Base-by-base conservation (phyloP, 2,329 filamentous ascomycete genomes). In the Venturiaceae sp. region DNA sequence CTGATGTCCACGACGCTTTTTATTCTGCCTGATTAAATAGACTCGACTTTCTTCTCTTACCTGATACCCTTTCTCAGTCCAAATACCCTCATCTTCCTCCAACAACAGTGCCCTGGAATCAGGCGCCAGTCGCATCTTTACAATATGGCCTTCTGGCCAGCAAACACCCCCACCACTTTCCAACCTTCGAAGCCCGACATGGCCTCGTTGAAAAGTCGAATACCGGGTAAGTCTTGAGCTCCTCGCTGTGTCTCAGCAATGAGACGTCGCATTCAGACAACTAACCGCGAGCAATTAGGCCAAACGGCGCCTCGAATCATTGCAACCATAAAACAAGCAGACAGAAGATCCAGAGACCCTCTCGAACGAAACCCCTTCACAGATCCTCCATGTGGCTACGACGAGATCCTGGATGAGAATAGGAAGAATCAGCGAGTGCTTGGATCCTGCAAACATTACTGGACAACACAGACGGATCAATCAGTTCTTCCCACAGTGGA, bases 251-350 rank as follows among this genome's bases (percentile, higher is more conserved):
- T 16, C 26, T 5, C 8, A 2, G 13, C n/a, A n/a, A n/a, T n/a
- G n/a, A n/a, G n/a, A n/a, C n/a, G n/a, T n/a, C n/a, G n/a, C n/a
- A 16, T 7, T 4, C 26, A 11, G 13, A 50, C 9, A 30, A 26
- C 44, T 50, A 30, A 50, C 19, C 30, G 2, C 14, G 8, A 16
- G 11, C 30, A n/a, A 6, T 16, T 65, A 71, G 74, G 75, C 63
- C 79, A 79, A 68, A 77, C 75, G 62, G 75, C 78, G 59, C 78
- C 75, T 57, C 75, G 72, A 63, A 73, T 80, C 60, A 71, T 76
- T 60, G 73, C 58, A 69, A 74, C 59, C 69, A 73, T 59, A 19
- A 59, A 59, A 41, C 19, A 23, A 6, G 36, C 50, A 37, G 66
- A 68, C 19, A 67, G 71, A 16, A 66, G 73, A 4, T 36, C 19